Conservation (phyloP, 2,329 filamentous ascomycete species). For the Ophidiomyces ophidiicola region DNA sequence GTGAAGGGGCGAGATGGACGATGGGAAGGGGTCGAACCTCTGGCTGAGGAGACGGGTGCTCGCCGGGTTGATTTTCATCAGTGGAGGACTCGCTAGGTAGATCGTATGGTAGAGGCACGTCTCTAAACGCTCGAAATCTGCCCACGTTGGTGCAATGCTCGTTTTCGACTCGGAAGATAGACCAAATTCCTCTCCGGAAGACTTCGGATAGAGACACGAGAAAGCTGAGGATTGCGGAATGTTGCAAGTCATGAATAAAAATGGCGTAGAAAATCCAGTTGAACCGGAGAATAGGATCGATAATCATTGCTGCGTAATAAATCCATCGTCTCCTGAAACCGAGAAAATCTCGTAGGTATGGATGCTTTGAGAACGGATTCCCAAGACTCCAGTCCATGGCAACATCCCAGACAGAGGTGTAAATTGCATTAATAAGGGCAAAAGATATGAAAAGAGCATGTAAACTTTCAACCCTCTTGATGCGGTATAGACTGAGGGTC, state of each 20-base stretch:
- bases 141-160: slow-evolving; percentile 90
- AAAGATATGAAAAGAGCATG: slow-evolving; percentile 65
- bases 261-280: slow-evolving; percentile 92
- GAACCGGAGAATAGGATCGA: slow-evolving; percentile 79
- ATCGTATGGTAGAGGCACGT: slow-evolving; percentile 74
- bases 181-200: slow-evolving; percentile 78
- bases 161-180: slow-evolving; percentile 88
- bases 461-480: slow-evolving; percentile 47
- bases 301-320: slow-evolving; percentile 74
- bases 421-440: slow-evolving; percentile 69
- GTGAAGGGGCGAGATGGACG: neutral
- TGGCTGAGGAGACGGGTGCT: neutral
- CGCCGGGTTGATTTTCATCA: neutral
- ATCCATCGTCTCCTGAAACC: slow-evolving; percentile 67
- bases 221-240: slow-evolving; percentile 73
- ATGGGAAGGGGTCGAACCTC: neutral
- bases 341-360: slow-evolving; percentile 61
- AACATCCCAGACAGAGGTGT: slow-evolving; percentile 82
- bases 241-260: slow-evolving; percentile 65
- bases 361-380: slow-evolving; percentile 57
- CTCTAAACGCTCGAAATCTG: slow-evolving; percentile 77
- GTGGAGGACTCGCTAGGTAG: slow-evolving; percentile 19
- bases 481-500: slow-evolving; percentile 70
- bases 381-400: slow-evolving; percentile 94
- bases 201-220: slow-evolving; percentile 66